Evolutionary conservation across 768 basidiomycete genomes (phyloP).

Genomic region (Mycena filopes): DNA sequence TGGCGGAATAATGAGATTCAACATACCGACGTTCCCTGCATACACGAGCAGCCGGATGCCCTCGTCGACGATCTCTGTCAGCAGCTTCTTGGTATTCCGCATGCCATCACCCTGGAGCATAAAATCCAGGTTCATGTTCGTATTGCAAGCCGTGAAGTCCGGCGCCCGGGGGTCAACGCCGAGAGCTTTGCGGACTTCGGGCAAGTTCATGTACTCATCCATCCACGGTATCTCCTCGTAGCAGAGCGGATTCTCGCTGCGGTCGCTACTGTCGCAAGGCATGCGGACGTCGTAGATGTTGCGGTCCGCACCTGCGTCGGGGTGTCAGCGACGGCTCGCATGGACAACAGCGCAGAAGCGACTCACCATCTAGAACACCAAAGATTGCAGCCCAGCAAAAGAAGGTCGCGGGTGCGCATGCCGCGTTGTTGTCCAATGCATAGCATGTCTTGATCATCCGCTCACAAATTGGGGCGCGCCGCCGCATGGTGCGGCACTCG

Average conservation of each 20-base stretch:
- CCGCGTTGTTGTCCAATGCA: not conserved
- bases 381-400: constrained; percentile 5
- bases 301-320: constrained; percentile 47
- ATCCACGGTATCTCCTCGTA: constrained; percentile 87
- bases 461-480: constrained; percentile 19
- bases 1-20: too few species aligned
- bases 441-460: constrained; percentile 22
- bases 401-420: constrained; percentile 14
- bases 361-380: not conserved
- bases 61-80: constrained; percentile 80
- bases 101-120: constrained; percentile 84
- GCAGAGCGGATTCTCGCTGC: constrained; percentile 74
- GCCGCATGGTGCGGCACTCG: constrained; percentile 10
- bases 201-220: constrained; percentile 54
- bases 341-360: not conserved
- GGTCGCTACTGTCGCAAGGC: constrained; percentile 37
- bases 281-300: constrained; percentile 20
- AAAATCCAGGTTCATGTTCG: constrained; percentile 84
- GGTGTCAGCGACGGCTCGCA: constrained; percentile 51
- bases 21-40: not conserved
- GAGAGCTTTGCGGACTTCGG: constrained; percentile 85
- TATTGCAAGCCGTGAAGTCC: constrained; percentile 76
- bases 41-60: constrained; percentile 11
- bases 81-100: constrained; percentile 80
- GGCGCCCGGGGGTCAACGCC: constrained; percentile 68